These are phyloP conservation scores for Nephromyces sp. DNA, from an alignment of 169 alveolate genomes.

Conservation along the genomic window DNA sequence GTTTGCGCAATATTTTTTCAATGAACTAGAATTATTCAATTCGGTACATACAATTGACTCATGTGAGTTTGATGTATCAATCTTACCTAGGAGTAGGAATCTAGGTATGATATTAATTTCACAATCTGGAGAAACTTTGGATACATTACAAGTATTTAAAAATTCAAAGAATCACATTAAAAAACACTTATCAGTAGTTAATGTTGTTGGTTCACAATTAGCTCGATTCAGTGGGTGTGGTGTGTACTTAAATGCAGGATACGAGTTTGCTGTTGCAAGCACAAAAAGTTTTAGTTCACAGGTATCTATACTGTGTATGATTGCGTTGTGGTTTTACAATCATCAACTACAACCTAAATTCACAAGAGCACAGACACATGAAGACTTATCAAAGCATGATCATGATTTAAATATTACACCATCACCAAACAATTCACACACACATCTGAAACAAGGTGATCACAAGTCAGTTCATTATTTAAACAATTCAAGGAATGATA, in stretches of 20 bases:
- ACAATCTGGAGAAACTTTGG: conserved; percentile 95
- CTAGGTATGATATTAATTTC: conserved; percentile 80
- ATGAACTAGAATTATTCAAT: conserved; percentile 59
- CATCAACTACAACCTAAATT: conserved; percentile 5
- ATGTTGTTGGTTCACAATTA: conserved; percentile 76
- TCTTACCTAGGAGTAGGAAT: conserved; percentile 42
- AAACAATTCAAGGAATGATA: too few species aligned
- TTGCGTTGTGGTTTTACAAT: conserved; percentile 73
- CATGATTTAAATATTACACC: not conserved
- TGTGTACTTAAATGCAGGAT: conserved; percentile 81
- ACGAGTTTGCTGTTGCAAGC: conserved; percentile 94
- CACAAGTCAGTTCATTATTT: too few species aligned
- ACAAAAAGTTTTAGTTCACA: conserved; percentile 91
- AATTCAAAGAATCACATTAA: conserved; percentile 62
- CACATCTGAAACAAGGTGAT: not conserved
- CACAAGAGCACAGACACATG: not conserved
- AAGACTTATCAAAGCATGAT: not conserved
- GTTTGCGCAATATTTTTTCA: conserved; percentile 76
- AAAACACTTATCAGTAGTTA: conserved; percentile 72
- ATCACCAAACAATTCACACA: not conserved
- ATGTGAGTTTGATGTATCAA: conserved; percentile 61
- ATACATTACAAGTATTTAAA: conserved; percentile 58
- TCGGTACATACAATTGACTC: conserved; percentile 77
- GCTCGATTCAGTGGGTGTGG: conserved; percentile 84
- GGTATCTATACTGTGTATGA: conserved; percentile 61